Base-by-base conservation (phyloP, 495 filamentous ascomycete species). In the Gamarada debralockiae region DNA sequence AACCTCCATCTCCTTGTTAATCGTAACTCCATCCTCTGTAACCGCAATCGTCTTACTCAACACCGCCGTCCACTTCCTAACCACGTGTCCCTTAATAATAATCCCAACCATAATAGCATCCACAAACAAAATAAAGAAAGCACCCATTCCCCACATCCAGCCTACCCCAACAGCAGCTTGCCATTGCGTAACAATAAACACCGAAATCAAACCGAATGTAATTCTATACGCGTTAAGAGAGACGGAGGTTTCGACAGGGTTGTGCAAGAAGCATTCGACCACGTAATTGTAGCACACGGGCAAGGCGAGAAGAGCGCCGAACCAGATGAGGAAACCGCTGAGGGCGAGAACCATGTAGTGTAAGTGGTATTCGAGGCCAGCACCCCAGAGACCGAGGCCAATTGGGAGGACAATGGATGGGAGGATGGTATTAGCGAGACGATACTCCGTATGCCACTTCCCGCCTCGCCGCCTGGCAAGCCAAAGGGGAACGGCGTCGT, bases 91-190 rank as follows among this genome's bases (percentile, higher is more conserved):
- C 18, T 41, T 41, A 20, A 41, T 6, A n/a, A 41, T 41, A 10
- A 41, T 7, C 10, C 38, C 8, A 7, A 20, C 38, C 38, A 41
- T 41, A 7, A 41, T 10, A 15, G 17, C 18, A 41, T 41, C 38
- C 9, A 41, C 63, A 27, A 72, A 59, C 6, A 73, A 45, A 5
- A 60, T 63, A 58, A 76, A 75, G 40, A 78, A 72, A 0, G 72
- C 73, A 63, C 68, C 70, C 67, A 73, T 77, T 0, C 75, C 75
- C 61, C 72, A 78, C 1, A 75, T 70, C 75, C 75, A 79, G n/a
- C 75, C 74, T 9, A 74, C 53, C 21, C 65, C 67, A 1, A 78
- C 72, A 29, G 60, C 63, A 3, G 48, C 67, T 14, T 67, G 65
- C 73, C 75, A 79, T 3, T 64, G 65, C 38, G 68, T 58, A 39